Base-by-base conservation (phyloP, 2,329 filamentous ascomycete species). In the Xylariaceae sp. region DNA sequence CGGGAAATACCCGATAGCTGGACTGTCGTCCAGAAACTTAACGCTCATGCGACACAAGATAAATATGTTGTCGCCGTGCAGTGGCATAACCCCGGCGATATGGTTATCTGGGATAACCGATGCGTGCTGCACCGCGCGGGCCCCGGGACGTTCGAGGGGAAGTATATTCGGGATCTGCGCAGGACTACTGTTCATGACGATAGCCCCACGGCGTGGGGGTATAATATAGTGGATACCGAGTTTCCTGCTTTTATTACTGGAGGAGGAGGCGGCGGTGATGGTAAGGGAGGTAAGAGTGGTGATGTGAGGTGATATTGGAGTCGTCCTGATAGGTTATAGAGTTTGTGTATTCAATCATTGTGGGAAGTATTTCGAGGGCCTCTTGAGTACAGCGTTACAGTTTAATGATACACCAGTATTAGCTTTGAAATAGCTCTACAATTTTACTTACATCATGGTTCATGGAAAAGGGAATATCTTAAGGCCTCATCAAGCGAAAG, bases 31-130 rank as follows among this genome's bases (percentile, higher is more conserved):
- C 64, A 50, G 47, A 24, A 72, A 10, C 66, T 83, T n/a, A 76
- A 77, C 32, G 61, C 62, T 2, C 79, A 82, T 63, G 75, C 72
- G 0, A 76, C 74, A 4, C 75, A 80, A 67, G 65, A 72, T 1
- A 77, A 78, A 61, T 80, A 80, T 59, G 64, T 73, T 0, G 53
- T 77, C 6, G 72, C 69, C 5, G 72, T 83, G 3, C 64, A 71
- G 33, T 85, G 81, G 81, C 58, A 76, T 23, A 63, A 75, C 6
- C 61, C 68, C 0, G 75, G 79, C 0, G 82, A 85, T 62, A 40
- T 85, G 50, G 65, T 85, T 13, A 73, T 82, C 15, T 85, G 83
- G 82, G 82, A 86, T 60, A 85, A 85, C 63, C 78, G 79, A 0
- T 76, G 73, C 42, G 77, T 80, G 13, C 74, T 85, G 73, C 82